These are phyloP conservation scores for Daldinia vernicosa DNA, from an alignment of 495 filamentous ascomycete species.

Conservation along the genomic window DNA sequence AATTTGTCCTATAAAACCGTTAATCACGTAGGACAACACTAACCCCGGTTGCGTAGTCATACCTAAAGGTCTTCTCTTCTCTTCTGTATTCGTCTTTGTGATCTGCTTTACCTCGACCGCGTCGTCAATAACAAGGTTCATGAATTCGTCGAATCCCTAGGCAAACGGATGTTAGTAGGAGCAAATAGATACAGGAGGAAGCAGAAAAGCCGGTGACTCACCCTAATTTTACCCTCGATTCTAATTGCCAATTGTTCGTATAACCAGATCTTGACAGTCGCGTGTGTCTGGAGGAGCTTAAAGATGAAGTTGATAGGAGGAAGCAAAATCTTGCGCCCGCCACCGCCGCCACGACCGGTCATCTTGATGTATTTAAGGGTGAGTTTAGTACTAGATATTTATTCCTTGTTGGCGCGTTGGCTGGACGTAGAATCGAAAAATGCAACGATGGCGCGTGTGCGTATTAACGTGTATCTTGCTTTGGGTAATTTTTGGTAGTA, in stretches of 20 bases:
- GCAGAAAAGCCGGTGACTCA: slow-evolving; percentile 52
- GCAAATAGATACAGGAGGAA: background rate
- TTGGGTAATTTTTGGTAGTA: slow-evolving; percentile 17
- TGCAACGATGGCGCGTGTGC: background rate
- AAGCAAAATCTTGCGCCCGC: slow-evolving; percentile 86
- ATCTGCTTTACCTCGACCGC: slow-evolving; percentile 90
- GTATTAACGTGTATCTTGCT: slow-evolving; percentile 13
- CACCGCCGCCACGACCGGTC: slow-evolving; percentile 82
- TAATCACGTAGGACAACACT: slow-evolving; percentile 27
- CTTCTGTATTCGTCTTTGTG: slow-evolving; percentile 77
- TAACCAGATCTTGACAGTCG: slow-evolving; percentile 91
- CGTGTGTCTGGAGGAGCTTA: slow-evolving; percentile 84
- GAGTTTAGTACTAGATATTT: background rate
- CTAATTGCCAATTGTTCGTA: slow-evolving; percentile 94
- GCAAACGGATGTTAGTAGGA: slow-evolving; percentile 21
- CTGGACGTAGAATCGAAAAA: slow-evolving; percentile 2
- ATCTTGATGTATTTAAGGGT: slow-evolving; percentile 59
- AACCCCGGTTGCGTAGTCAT: slow-evolving; percentile 45
- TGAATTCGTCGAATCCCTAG: slow-evolving; percentile 97
- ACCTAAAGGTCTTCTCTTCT: slow-evolving; percentile 84
- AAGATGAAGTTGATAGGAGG: slow-evolving; percentile 99
- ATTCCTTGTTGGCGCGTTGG: slow-evolving; percentile 6
- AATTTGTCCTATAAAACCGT: slow-evolving; percentile 79
- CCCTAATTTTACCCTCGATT: slow-evolving; percentile 94
- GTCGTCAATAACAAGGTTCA: slow-evolving; percentile 97